A percentile compares a stretch with the other conserved stretches of the same genome.
These are phyloP conservation scores for Chlorella variabilis DNA, from an alignment of 163 green algal genomes.

Conservation along the genomic window DNA sequence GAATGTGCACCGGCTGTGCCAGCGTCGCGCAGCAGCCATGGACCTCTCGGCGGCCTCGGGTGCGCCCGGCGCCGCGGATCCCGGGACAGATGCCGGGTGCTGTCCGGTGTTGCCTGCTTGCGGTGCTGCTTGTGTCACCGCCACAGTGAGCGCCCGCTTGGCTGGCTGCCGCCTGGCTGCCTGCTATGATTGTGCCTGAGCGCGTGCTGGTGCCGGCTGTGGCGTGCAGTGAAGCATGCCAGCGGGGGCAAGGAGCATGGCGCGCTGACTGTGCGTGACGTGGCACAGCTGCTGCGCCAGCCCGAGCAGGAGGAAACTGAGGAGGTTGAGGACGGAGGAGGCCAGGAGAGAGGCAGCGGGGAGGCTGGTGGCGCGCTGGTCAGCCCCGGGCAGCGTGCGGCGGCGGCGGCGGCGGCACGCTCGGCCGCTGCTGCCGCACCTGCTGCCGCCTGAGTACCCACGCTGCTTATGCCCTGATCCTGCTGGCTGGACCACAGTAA, in stretches of 20 bases:
- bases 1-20: conserved; percentile 75
- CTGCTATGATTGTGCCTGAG: no score
- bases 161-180: not conserved
- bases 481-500: no score
- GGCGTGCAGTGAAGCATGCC: conserved; percentile 6
- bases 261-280: conserved; percentile 53
- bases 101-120: not conserved
- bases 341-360: not conserved
- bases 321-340: not conserved
- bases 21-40: conserved; percentile 59
- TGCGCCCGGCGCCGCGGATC: not conserved
- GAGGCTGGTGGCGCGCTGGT: no score
- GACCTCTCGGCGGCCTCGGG: conserved; percentile 58
- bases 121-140: not conserved
- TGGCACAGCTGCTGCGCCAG: conserved; percentile 50
- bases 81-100: no score
- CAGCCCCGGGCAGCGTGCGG: not conserved
- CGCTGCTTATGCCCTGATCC: no score
- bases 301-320: conserved; percentile 5
- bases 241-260: conserved; percentile 17
- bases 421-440: conserved; percentile 1
- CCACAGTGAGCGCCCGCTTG: not conserved
- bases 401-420: conserved; percentile 2
- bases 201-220: not conserved
- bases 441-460: not conserved